A percentile compares a stretch with the other conserved stretches of the same genome.
These are phyloP conservation scores for Myxozyma mucilagina DNA, from an alignment of 805 yeast genomes.

Conservation along the genomic window DNA sequence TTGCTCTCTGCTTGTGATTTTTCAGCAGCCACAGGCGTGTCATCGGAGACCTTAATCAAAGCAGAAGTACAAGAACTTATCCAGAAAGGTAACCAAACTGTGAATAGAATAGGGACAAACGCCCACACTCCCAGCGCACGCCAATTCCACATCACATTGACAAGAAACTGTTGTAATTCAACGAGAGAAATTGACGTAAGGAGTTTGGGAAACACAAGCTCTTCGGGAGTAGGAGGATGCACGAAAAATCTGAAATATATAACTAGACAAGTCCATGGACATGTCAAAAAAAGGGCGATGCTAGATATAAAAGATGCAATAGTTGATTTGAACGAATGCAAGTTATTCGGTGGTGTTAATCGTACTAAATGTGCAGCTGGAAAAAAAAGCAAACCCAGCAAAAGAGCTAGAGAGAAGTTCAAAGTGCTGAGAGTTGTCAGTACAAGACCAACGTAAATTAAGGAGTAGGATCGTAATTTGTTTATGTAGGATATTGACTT, in stretches of 20 bases:
- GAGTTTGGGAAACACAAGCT: slow-evolving; percentile 8
- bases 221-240: slow-evolving; percentile 25
- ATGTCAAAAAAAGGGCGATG: slow-evolving; percentile 39
- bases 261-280: slow-evolving; percentile 50
- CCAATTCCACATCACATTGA: slow-evolving; percentile 60
- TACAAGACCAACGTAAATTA: slow-evolving; percentile 53
- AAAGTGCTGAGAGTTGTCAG: slow-evolving; percentile 74
- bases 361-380: slow-evolving; percentile 59
- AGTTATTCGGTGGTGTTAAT: background rate
- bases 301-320: slow-evolving; percentile 29
- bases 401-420: slow-evolving; percentile 78
- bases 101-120: slow-evolving; percentile 50
- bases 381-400: slow-evolving; percentile 66
- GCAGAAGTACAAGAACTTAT: slow-evolving; percentile 36
- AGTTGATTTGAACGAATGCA: slow-evolving; percentile 37
- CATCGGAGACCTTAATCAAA: background rate
- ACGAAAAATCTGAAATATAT: slow-evolving; percentile 39
- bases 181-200: background rate
- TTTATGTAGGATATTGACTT: slow-evolving; percentile 11
- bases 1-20: background rate
- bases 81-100: slow-evolving; percentile 87
- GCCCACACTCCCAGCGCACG: slow-evolving; percentile 76
- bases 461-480: slow-evolving; percentile 15
- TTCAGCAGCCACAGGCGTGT: background rate
- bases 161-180: slow-evolving; percentile 5